Evolutionary conservation across 352 stramenopile species (phyloP), one percentile per base, ranked within the genome.

Genomic region (Halophytophthora polymorphica): DNA sequence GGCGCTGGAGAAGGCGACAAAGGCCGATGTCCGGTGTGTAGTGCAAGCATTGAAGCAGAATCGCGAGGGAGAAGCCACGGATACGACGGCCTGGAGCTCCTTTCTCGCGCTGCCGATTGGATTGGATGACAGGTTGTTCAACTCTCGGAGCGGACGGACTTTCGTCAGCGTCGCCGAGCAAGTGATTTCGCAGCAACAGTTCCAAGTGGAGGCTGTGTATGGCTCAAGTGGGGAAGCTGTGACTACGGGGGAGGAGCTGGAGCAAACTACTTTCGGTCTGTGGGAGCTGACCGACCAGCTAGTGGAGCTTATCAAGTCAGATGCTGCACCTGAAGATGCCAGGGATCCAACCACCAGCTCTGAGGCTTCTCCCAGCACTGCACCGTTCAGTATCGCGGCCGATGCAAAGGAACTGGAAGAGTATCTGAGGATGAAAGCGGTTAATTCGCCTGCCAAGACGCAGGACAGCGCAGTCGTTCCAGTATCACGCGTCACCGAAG

Each of bases 51-150:
- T 65, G 36, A 7, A 33, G 3, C 39, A 49, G 1, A 56, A 33
- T 25, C 39, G 45, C 25, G 7, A n/a, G 4, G 14, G 34, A 15
- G 23, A 17, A 19, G 0, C 15, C 2, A 31, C 49, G 0, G 29
- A 51, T 48, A 21, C 2, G 18, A 50, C 11, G n/a, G 13, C 12
- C 39, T 69, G 55, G 59, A 52, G 17, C n/a, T 18, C 33, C 22
- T 73, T 71, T 60, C 10, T 67, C 25, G 43, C 50, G 28, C 53
- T 71, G 11, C 35, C 61, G 15, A 34, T 33, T 46, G 38, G 40
- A 44, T 23, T 68, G 35, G 53, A 71, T 38, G 10, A 37, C 42
- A 35, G 39, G 34, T 17, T 63, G 23, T 58, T 54, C 22, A 58
- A 61, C 39, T 70, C 65, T 42, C 36, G 58, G 52, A 59, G 35